These are phyloP conservation scores for Oxytropis ochrocephala DNA, from an alignment of 306 rosid species.

Conservation along the genomic window DNA sequence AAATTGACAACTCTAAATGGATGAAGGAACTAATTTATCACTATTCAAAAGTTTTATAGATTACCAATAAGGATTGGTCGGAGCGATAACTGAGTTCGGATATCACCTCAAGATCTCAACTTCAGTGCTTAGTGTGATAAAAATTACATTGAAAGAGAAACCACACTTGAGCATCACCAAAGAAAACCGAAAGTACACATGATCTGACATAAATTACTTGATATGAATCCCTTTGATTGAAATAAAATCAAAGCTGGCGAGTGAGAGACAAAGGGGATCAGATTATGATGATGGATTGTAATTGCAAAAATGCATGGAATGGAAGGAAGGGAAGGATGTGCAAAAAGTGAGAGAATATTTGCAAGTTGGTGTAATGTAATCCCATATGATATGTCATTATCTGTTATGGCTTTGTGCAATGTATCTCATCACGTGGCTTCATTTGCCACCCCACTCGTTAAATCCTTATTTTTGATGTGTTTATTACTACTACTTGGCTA, in stretches of 20 bases:
- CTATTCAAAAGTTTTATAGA: too few species aligned
- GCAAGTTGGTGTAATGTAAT: slow-evolving; percentile 22
- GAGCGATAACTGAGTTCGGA: too few species aligned
- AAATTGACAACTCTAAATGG: too few species aligned
- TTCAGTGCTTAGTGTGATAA: too few species aligned
- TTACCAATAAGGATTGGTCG: too few species aligned
- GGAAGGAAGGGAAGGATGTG: neutral
- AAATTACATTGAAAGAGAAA: too few species aligned
- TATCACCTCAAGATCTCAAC: too few species aligned
- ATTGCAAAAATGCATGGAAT: neutral
- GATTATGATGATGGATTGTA: neutral
- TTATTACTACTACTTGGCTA: neutral
- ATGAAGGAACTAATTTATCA: too few species aligned
- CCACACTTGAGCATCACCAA: too few species aligned
- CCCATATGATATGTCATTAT: neutral
- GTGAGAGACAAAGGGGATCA: slow-evolving; percentile 21
- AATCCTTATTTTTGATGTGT: neutral
- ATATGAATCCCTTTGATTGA: neutral
- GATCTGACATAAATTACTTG: too few species aligned
- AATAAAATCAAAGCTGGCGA: slow-evolving; percentile 19
- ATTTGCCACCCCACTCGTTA: slow-evolving; percentile 10
- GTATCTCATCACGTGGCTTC: slow-evolving; percentile 24
- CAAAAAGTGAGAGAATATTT: slow-evolving; percentile 7
- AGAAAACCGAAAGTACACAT: too few species aligned
- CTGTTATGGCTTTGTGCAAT: slow-evolving; percentile 20